Conservation (phyloP, 306 rosid species). For the Rosa chinensis region DNA sequence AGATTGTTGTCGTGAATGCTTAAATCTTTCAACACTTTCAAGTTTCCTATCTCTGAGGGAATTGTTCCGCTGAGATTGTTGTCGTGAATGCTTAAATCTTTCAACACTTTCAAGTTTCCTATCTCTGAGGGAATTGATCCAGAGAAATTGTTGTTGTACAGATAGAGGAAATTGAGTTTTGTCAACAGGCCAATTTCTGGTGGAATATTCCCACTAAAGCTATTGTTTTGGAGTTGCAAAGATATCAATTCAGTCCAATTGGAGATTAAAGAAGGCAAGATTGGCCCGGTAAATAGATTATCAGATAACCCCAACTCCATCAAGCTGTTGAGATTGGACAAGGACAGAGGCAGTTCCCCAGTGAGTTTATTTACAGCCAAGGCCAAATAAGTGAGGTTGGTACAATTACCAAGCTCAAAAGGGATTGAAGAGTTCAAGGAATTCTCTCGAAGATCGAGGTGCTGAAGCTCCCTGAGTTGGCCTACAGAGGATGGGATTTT, state of each 20-base stretch:
- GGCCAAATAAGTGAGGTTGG: slow-evolving; percentile 40
- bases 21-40: no score
- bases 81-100: no score
- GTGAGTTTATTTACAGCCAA: slow-evolving; percentile 42
- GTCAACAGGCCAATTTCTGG: no score
- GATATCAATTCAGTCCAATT: neutral
- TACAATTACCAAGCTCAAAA: slow-evolving; percentile 56
- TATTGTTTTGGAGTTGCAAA: neutral
- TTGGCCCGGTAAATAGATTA: neutral
- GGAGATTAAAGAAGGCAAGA: neutral
- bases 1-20: neutral
- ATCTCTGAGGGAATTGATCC: no score
- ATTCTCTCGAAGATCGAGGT: slow-evolving; percentile 37
- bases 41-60: no score
- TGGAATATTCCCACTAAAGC: neutral
- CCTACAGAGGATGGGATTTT: slow-evolving; percentile 61
- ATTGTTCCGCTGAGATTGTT: slow-evolving; percentile 15
- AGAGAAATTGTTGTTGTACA: no score
- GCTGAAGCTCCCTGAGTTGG: slow-evolving; percentile 33
- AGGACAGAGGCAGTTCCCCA: slow-evolving; percentile 3
- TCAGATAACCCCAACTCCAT: neutral
- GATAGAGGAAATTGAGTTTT: no score
- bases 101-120: no score
- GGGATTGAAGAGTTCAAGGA: slow-evolving; percentile 53
- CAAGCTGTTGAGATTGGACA: neutral